Base-by-base conservation (phyloP, 2,329 filamentous ascomycete genomes). In the Talaromyces funiculosus region DNA sequence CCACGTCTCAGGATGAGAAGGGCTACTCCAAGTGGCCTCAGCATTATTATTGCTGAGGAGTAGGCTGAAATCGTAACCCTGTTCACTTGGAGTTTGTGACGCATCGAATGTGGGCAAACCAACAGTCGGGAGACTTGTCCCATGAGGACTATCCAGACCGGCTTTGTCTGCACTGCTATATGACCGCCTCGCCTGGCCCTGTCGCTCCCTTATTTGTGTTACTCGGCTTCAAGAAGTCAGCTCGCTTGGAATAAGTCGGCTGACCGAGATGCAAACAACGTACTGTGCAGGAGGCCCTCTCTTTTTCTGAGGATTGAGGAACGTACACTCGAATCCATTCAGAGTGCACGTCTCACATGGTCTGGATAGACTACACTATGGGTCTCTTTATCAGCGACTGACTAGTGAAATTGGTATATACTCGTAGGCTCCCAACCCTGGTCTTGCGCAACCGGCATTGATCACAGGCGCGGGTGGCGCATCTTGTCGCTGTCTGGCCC, bases 271-370 rank as follows among this genome's bases (percentile, higher is more conserved):
- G 26, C 18, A 9, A 38, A 72, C 72, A 38, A 72, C 72, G 70
- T 65, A 75, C 72, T 73, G 70, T 58, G 70, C 71, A 26, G 71
- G 69, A 40, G 76, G 65, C 4, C 76, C 76, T 47, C 76, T 69
- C 60, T 77, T 77, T 63, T 77, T 78, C 61, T 76, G 73, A 6
- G 74, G 73, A 47, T 73, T 70, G 40, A 77, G 70, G 61, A 75
- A 78, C 6, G 75, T 77, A 63, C 76, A 78, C 12, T 72, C 68
- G 60, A 76, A 72, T 12, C 72, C 72, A 66, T 73, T 73, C 3
- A 68, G 68, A n/a, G 70, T 64, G 61, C 76, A 78, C 35, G 70
- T 69, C 53, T 69, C 69, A 58, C 75, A 77, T 35, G 75, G 75
- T 38, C 72, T 70, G 14, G 70, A 71, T 59, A 78, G 68, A 61